A percentile compares a stretch with the other conserved stretches of the same genome.
phyloP scores from a whole-genome alignment of 2,329 filamentous ascomycete genomes.

The Paecilomyces sp. region DNA sequence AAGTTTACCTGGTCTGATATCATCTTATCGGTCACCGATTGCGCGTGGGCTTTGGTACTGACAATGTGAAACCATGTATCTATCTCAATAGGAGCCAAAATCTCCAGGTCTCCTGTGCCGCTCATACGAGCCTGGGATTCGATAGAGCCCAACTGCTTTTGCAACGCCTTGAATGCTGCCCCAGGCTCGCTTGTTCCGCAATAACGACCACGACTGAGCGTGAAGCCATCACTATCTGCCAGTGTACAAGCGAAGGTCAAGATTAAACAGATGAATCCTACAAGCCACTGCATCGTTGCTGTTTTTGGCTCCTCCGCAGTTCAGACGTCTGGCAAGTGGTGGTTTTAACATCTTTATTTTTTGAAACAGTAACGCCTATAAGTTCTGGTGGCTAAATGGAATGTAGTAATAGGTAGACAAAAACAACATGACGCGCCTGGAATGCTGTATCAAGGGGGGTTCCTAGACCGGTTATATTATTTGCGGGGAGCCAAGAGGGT shows the following conservation, averaged over 20 bases:
- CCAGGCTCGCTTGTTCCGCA: constrained; percentile 25
- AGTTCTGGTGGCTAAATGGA: not conserved
- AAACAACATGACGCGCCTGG: constrained; percentile 9
- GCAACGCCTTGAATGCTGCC: constrained; percentile 16
- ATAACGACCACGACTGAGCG: constrained; percentile 13
- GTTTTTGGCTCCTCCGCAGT: constrained; percentile 3
- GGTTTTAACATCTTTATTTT: not conserved
- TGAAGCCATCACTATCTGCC: constrained; percentile 3
- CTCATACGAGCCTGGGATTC: constrained; percentile 7
- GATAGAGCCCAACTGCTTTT: constrained; percentile 15
- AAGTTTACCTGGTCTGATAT: constrained; percentile 26
- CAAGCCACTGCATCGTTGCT: constrained; percentile 18
- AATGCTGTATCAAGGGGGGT: constrained; percentile 5
- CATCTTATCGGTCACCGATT: constrained; percentile 25
- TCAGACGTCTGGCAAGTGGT: not conserved
- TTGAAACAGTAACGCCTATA: not conserved
- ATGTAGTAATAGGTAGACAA: constrained; percentile 1
- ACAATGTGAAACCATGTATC: constrained; percentile 39
- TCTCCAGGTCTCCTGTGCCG: constrained; percentile 11
- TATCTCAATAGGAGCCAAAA: constrained; percentile 23
- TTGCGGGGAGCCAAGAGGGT: not conserved
- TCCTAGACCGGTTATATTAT: constrained; percentile 1
- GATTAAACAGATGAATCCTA: constrained; percentile 10
- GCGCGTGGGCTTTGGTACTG: constrained; percentile 20
- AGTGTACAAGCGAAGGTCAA: constrained; percentile 11